Evolutionary conservation across 1,139 yeast species (phyloP).

Genomic region (Blastobotrys petasosporus): DNA sequence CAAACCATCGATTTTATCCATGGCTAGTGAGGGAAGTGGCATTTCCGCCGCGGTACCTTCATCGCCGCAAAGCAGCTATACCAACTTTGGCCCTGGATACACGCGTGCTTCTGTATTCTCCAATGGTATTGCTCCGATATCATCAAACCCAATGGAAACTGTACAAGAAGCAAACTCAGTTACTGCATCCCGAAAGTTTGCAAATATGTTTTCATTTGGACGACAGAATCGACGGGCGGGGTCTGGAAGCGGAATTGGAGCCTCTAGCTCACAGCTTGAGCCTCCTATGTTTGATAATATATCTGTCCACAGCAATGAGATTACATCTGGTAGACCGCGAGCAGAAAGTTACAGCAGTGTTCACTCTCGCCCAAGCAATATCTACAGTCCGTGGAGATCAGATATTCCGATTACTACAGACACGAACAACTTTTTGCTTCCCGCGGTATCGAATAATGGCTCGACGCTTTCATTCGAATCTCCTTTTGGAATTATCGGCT

Average conservation of each 20-base stretch:
- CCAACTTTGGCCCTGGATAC: no score
- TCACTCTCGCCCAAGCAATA: constrained; percentile 10
- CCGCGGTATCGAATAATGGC: constrained; percentile 15
- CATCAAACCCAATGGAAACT: constrained; percentile 1
- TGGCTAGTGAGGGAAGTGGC: constrained; percentile 9
- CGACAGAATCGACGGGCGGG: constrained; percentile 1
- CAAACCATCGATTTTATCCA: constrained; percentile 14
- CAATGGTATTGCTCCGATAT: no score
- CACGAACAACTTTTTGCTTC: constrained; percentile 8
- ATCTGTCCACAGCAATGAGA: constrained; percentile 11
- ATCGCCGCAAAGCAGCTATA: constrained; percentile 19
- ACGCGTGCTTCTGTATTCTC: no score
- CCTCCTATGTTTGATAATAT: constrained; percentile 1
- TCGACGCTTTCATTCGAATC: constrained; percentile 14
- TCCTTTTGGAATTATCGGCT: constrained; percentile 11
- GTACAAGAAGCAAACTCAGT: background rate
- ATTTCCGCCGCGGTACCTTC: constrained; percentile 16
- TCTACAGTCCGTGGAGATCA: constrained; percentile 23
- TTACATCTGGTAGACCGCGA: constrained; percentile 21
- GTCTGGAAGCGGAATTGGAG: constrained; percentile 2
- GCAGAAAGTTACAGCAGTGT: constrained; percentile 23
- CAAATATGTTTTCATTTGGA: background rate
- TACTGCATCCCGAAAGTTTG: no score
- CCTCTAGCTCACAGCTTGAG: constrained; percentile 1
- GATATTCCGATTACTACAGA: background rate